Evolutionary conservation across 2,329 filamentous ascomycete genomes (phyloP), one percentile per base, ranked within the genome.

Genomic region (Aspergillus candidus): DNA sequence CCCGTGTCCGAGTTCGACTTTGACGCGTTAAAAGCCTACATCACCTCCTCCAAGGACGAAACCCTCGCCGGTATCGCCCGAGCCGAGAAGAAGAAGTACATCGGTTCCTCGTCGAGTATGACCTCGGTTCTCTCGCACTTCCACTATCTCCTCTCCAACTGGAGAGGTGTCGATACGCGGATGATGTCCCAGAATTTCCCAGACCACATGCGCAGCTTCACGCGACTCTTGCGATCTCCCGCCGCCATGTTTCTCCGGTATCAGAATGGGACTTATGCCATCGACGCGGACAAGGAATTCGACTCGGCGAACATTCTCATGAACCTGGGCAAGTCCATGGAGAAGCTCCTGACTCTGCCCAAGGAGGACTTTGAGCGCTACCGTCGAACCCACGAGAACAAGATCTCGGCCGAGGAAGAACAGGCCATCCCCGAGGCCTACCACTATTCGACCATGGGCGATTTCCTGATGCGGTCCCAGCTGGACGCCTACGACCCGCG

Each of bases 61-160:
- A 80, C 75, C 4, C 74, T 98, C 11, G 76, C 83, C n/a, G 63
- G 74, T 1, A 78, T 93, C 34, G 86, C 88, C 2, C 72, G 74
- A 39, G 67, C 80, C 42, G 68, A 86, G 48, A 70, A 74, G 11
- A 88, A 83, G 63, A 94, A 86, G 60, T 98, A 94, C 61, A 84
- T 89, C 10, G 93, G 93, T 8, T 98, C 93, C 11, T 97, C 93
- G 0, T 98, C 93, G 2, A 97, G 91, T 68, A 95, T 96, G 89
- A 95, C 91, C 1, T 75, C 83, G 2, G 82, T 86, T 40, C 74
- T 98, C 35, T 79, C 84, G 2, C 94, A 98, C 58, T 95, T 98
- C 60, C 93, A 98, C 64, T 97, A 82, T 58, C 77, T 98, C 3
- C 74, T 98, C 8, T 97, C 91, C 0, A 71, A 77, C 6, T 97